Base-by-base conservation (phyloP, 139 green algal genomes). In the Chlamydomonas urium region DNA sequence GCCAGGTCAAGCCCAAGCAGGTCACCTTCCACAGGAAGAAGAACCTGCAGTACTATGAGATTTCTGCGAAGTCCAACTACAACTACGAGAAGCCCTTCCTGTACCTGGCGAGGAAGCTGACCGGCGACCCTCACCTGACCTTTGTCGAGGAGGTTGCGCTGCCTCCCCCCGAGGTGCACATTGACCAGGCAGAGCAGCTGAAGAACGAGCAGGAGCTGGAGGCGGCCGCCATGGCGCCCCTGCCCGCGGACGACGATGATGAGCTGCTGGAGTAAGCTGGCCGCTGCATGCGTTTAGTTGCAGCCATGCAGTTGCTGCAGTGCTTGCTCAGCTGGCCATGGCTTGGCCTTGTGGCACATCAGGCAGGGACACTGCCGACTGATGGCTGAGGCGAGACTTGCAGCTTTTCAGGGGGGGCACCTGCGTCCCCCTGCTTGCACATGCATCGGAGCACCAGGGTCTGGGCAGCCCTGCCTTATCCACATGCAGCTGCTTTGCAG, bases 11-110 rank as follows among this genome's bases (percentile, higher is more conserved):
- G 86, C 94, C 96, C 60, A 99, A 99, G 89, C 94, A 99, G 87
- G 92, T 98, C 14, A 94, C 87, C 23, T 96, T 96, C 82, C 90
- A 94, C 75, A 76, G 93, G 58, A 99, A 99, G 86, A 99, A 99
- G 93, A 99, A 99, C 85, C 84, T 99, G 67, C 94, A 99, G 86
- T 99, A 99, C 89, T 96, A 98, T 73, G 95, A 99, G 86, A 97
- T 99, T 80, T 96, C 88, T n/a, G 96, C 96, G 60, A 99, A 99
- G 89, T 91, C 76, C 74, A 99, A 99, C 88, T 99, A 99, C 92
- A 99, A 99, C 90, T 99, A 97, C 72, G 96, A 99, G 83, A 99
- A 99, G 89, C 96, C 96, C 19, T 99, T 98, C 90, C 86, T 99
- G 62, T 99, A 99, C 86, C 86, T 99, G 48, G 96, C 96, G 14